phyloP scores from a whole-genome alignment of 345 rosid genomes.

The Sonneratia alba region DNA sequence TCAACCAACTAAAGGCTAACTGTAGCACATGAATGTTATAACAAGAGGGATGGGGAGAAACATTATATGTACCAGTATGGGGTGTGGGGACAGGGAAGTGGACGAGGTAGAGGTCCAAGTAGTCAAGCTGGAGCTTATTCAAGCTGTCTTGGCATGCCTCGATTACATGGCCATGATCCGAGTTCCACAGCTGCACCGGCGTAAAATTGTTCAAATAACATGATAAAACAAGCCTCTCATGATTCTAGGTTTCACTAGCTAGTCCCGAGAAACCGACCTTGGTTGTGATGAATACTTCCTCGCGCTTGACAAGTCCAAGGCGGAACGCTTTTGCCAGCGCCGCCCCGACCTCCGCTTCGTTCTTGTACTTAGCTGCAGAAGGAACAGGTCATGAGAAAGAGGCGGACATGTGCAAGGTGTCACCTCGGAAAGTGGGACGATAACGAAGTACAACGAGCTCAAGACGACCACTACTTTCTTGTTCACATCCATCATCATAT shows the following conservation, averaged over 20 bases:
- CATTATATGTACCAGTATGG: slow-evolving; percentile 49
- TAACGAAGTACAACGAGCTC: too few species aligned
- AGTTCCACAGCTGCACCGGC: slow-evolving; percentile 71
- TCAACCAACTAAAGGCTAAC: too few species aligned
- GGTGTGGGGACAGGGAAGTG: slow-evolving; percentile 76
- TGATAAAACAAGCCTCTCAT: background rate
- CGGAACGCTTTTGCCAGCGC: slow-evolving; percentile 55
- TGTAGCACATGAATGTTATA: too few species aligned
- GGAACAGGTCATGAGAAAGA: too few species aligned
- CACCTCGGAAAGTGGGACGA: too few species aligned
- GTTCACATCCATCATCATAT: too few species aligned
- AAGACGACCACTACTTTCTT: too few species aligned
- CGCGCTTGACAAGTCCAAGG: slow-evolving; percentile 59
- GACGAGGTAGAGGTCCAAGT: slow-evolving; percentile 75
- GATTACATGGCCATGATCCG: slow-evolving; percentile 77
- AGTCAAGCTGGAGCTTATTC: slow-evolving; percentile 78
- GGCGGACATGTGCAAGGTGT: too few species aligned
- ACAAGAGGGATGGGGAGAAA: background rate
- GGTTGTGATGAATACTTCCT: slow-evolving; percentile 76
- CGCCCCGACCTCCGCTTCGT: slow-evolving; percentile 67
- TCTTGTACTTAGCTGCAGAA: slow-evolving; percentile 54
- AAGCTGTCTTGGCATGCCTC: slow-evolving; percentile 86
- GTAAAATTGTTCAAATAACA: background rate
- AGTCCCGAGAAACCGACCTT: slow-evolving; percentile 32
- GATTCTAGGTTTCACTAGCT: background rate